Evolutionary conservation across 1,284 basidiomycete species (phyloP).

Genomic region (Boletus sp.): DNA sequence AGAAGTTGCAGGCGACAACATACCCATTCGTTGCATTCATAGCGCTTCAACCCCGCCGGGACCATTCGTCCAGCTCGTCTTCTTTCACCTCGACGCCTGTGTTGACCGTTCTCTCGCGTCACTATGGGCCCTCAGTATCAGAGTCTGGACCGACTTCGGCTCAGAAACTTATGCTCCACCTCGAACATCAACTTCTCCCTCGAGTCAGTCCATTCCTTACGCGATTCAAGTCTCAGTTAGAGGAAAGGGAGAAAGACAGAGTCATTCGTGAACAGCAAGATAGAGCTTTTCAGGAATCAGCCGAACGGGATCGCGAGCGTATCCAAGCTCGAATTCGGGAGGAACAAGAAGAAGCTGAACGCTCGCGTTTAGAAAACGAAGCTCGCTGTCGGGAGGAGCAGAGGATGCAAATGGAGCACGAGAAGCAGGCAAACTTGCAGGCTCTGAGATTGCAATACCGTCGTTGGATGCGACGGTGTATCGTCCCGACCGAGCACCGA

Average conservation of each 20-base stretch:
- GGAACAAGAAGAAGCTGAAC: slow-evolving; percentile 38
- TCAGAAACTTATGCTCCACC: slow-evolving; percentile 57
- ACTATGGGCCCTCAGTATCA: slow-evolving; percentile 65
- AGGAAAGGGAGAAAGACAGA: slow-evolving; percentile 62
- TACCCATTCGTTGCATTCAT: slow-evolving; percentile 92
- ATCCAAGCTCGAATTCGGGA: slow-evolving; percentile 51
- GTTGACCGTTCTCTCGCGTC: slow-evolving; percentile 78
- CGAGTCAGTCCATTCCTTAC: slow-evolving; percentile 73
- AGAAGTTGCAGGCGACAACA: slow-evolving; percentile 84
- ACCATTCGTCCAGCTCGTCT: slow-evolving; percentile 35
- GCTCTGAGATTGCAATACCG: slow-evolving; percentile 46
- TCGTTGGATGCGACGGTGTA: slow-evolving; percentile 41
- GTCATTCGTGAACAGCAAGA: slow-evolving; percentile 80
- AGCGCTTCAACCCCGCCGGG: slow-evolving; percentile 74
- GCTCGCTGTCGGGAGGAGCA: slow-evolving; percentile 27
- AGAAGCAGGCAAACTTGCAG: slow-evolving; percentile 30
- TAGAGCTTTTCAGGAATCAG: slow-evolving; percentile 66
- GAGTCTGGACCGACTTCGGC: slow-evolving; percentile 56
- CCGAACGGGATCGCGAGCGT: slow-evolving; percentile 65
- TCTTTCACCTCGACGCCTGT: slow-evolving; percentile 44
- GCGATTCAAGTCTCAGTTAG: slow-evolving; percentile 48
- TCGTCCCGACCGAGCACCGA: slow-evolving; percentile 38
- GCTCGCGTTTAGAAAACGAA: slow-evolving; percentile 31
- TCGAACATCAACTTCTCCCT: slow-evolving; percentile 70
- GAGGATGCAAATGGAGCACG: slow-evolving; percentile 31